phyloP scores from a whole-genome alignment of 257 asterid genomes.

The Cinchona pubescens region DNA sequence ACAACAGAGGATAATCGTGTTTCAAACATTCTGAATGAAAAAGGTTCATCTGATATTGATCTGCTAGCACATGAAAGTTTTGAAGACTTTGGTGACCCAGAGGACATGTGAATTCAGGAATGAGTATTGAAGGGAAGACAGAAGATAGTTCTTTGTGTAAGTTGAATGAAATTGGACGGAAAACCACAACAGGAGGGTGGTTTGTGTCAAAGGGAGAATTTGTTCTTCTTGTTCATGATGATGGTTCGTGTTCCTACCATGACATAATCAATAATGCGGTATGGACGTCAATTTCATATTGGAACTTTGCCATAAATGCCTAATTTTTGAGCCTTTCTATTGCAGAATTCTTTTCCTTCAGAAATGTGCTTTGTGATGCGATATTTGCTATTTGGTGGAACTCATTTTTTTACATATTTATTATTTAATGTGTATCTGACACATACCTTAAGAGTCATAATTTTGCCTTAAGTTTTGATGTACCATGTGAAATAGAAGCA shows the following conservation, averaged over 20 bases:
- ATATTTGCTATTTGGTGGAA: background rate
- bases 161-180: slow-evolving; percentile 57
- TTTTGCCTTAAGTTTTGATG: background rate
- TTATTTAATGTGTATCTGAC: background rate
- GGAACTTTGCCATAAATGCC: background rate
- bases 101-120: slow-evolving; percentile 38
- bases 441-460: background rate
- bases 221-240: slow-evolving; percentile 68
- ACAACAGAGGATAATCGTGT: slow-evolving; percentile 29
- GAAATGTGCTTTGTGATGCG: no score
- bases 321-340: background rate
- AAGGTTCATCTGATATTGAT: slow-evolving; percentile 34
- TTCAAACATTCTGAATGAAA: slow-evolving; percentile 24
- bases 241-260: slow-evolving; percentile 74
- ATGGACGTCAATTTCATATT: slow-evolving; percentile 1
- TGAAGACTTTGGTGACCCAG: slow-evolving; percentile 61
- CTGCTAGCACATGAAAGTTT: slow-evolving; percentile 63
- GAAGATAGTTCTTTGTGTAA: slow-evolving; percentile 42
- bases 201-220: slow-evolving; percentile 89
- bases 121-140: slow-evolving; percentile 50
- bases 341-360: background rate
- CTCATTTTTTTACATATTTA: background rate
- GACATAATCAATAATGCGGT: slow-evolving; percentile 79
- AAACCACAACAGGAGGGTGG: slow-evolving; percentile 85
- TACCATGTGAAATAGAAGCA: background rate